Conservation (phyloP, 2,329 filamentous ascomycete genomes). For the Magnaporthiopsis incrustans region DNA sequence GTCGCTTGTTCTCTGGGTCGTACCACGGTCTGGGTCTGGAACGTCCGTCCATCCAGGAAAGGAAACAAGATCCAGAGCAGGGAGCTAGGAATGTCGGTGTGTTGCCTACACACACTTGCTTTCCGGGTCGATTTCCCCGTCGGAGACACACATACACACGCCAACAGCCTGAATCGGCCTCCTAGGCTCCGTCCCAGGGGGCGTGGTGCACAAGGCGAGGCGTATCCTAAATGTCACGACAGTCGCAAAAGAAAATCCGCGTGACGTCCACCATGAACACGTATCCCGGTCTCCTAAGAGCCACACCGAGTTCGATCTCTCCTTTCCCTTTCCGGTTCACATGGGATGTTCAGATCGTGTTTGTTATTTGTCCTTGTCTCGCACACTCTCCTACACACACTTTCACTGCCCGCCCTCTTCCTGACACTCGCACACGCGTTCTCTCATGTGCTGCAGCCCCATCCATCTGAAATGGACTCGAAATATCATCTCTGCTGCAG, state of each 20-base stretch:
- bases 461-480: background rate
- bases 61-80: too few species aligned
- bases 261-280: background rate
- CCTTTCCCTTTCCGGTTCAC: background rate
- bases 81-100: background rate
- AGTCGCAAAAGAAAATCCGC: background rate
- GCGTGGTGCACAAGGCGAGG: too few species aligned
- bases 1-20: too few species aligned
- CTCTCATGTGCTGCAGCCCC: background rate
- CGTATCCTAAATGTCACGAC: background rate
- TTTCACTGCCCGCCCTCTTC: background rate
- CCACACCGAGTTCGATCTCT: background rate
- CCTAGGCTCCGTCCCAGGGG: background rate
- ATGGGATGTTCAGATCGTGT: background rate
- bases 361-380: background rate
- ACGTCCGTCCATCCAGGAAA: background rate
- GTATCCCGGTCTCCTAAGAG: background rate
- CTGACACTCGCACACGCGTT: background rate
- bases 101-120: background rate
- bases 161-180: background rate
- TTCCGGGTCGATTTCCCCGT: background rate
- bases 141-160: too few species aligned
- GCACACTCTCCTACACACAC: too few species aligned
- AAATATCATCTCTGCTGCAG: background rate
- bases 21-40: background rate